Percentiles rank a stretch among this genome's conserved stretches.
phyloP scores from a whole-genome alignment of 2,329 filamentous ascomycete species.

The Colletotrichum zoysiae region DNA sequence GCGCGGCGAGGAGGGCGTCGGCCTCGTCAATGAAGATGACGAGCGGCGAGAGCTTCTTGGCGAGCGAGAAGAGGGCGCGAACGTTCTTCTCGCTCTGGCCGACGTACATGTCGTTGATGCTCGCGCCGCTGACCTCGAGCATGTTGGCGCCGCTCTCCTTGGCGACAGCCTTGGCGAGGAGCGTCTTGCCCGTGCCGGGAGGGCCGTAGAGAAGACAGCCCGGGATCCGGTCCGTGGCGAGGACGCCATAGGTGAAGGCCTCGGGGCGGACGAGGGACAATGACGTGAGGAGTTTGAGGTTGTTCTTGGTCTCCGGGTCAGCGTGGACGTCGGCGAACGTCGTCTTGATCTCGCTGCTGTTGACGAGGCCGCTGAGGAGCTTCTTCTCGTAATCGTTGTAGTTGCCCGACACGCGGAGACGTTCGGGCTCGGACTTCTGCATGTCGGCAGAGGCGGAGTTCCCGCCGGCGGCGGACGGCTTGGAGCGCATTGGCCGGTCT shows the following conservation, averaged over 20 bases:
- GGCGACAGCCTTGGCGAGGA: conserved; percentile 77
- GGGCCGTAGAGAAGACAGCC: conserved; percentile 91
- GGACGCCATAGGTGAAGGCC: conserved; percentile 95
- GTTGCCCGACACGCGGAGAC: conserved; percentile 49
- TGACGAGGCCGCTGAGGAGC: conserved; percentile 83
- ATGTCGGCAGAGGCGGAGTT: conserved; percentile 13
- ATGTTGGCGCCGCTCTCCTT: conserved; percentile 76
- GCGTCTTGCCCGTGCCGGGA: conserved; percentile 82
- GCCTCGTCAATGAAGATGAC: conserved; percentile 98
- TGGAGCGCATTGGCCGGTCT: conserved; percentile 34
- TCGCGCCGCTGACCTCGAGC: conserved; percentile 91
- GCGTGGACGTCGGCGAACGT: conserved; percentile 92
- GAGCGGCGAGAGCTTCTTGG: conserved; percentile 90
- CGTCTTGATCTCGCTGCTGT: conserved; percentile 84
- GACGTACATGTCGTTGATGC: conserved; percentile 96
- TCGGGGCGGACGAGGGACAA: conserved; percentile 89
- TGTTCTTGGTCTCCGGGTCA: conserved; percentile 83
- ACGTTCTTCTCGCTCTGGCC: conserved; percentile 98
- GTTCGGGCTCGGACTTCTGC: conserved; percentile 40
- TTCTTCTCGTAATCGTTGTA: conserved; percentile 85
- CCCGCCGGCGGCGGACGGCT: conserved; percentile 41
- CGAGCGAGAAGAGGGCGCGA: conserved; percentile 88
- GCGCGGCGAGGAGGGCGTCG: conserved; percentile 88
- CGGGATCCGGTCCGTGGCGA: conserved; percentile 90
- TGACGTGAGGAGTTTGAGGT: conserved; percentile 88